Percentiles rank a stretch among this genome's conserved stretches.
These are phyloP conservation scores for Lactifluus volemus DNA, from an alignment of 768 basidiomycete species.

Conservation along the genomic window DNA sequence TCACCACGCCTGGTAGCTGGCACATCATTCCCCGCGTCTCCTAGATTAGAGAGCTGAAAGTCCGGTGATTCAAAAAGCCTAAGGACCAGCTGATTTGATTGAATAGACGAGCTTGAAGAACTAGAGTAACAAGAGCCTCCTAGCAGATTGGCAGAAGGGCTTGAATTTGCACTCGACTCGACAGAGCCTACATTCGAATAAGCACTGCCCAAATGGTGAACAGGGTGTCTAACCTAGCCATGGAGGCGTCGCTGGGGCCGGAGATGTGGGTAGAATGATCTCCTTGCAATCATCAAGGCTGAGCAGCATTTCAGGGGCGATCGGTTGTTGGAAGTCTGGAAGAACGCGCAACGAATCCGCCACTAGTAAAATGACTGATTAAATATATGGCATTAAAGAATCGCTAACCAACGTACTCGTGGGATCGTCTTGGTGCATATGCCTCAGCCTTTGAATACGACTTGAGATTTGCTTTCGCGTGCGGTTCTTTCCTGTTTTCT, in stretches of 20 bases:
- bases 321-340: slow-evolving; percentile 1
- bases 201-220: not conserved
- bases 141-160: slow-evolving; percentile 2
- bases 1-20: not conserved
- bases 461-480: slow-evolving; percentile 34
- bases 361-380: slow-evolving; percentile 2
- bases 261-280: not conserved
- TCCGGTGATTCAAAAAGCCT: slow-evolving; percentile 9
- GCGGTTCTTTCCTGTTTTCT: slow-evolving; percentile 32
- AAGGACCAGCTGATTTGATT: not conserved
- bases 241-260: slow-evolving; percentile 6
- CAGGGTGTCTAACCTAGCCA: slow-evolving; percentile 8
- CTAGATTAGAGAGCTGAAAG: not conserved
- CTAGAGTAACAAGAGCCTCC: not conserved
- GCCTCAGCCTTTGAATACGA: slow-evolving; percentile 33
- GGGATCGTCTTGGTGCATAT: slow-evolving; percentile 27
- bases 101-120: slow-evolving; percentile 4
- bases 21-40: not conserved
- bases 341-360: slow-evolving; percentile 3
- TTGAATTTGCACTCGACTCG: slow-evolving; percentile 10
- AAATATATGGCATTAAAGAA: not conserved
- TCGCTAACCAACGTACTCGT: slow-evolving; percentile 23
- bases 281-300: not conserved
- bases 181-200: not conserved
- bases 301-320: slow-evolving; percentile 4